A percentile compares a stretch with the other conserved stretches of the same genome.
Conservation (phyloP, 768 basidiomycete genomes). For the Boletus tomentosulus region DNA sequence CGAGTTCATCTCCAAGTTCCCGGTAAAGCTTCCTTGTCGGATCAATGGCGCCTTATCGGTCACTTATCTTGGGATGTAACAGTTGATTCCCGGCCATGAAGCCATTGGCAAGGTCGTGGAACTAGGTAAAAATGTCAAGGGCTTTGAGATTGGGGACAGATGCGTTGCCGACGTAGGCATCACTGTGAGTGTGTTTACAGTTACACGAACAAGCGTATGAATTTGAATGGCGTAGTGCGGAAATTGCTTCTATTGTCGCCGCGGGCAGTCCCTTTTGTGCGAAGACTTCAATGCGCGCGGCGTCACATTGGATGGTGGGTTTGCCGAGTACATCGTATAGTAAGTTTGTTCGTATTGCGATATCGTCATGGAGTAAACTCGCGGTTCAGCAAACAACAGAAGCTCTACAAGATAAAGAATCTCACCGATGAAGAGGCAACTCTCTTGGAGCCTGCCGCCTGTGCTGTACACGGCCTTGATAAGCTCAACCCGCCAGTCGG, state of each 20-base stretch:
- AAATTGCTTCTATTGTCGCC: conserved; percentile 82
- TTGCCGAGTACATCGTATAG: conserved; percentile 87
- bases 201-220: not conserved
- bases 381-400: conserved; percentile 53
- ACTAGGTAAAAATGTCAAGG: conserved; percentile 76
- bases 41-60: conserved; percentile 19
- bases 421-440: conserved; percentile 85
- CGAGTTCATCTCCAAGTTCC: conserved; percentile 65
- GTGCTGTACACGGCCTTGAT: conserved; percentile 89
- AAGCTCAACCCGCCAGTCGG: conserved; percentile 81
- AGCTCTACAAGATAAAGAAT: conserved; percentile 85
- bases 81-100: conserved; percentile 75
- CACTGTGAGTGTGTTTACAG: conserved; percentile 43
- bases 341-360: conserved; percentile 32
- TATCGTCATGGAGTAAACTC: not conserved
- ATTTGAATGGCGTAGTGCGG: conserved; percentile 64
- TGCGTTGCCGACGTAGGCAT: conserved; percentile 79
- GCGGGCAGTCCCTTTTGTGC: conserved; percentile 78
- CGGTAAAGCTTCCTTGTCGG: conserved; percentile 26
- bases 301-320: conserved; percentile 78
- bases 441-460: conserved; percentile 85
- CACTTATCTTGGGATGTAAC: conserved; percentile 8
- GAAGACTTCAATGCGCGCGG: conserved; percentile 82
- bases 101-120: conserved; percentile 69
- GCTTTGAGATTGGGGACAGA: conserved; percentile 73